Conservation (phyloP, 768 basidiomycete species). For the Tricholoma furcatifolium region DNA sequence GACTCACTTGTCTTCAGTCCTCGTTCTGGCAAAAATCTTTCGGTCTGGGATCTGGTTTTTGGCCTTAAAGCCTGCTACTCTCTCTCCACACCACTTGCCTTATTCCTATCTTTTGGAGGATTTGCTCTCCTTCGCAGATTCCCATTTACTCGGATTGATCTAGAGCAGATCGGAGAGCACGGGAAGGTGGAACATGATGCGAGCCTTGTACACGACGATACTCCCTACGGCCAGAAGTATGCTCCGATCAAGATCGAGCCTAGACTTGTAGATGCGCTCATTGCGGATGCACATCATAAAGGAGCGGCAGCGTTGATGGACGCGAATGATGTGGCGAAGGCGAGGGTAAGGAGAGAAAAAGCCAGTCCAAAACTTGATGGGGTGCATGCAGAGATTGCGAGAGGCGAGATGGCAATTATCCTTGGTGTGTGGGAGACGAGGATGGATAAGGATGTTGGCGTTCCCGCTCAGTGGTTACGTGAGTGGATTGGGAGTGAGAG, state of each 20-base stretch:
- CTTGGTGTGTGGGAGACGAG: conserved; percentile 51
- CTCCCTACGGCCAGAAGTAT: conserved; percentile 35
- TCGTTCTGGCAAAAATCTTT: conserved; percentile 52
- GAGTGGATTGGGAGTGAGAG: conserved; percentile 53
- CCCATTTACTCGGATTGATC: conserved; percentile 29
- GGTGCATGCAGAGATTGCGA: conserved; percentile 58
- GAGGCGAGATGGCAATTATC: conserved; percentile 68
- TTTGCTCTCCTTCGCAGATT: conserved; percentile 39
- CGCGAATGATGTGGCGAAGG: conserved; percentile 43
- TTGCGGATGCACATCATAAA: conserved; percentile 30
- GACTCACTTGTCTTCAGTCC: conserved; percentile 31
- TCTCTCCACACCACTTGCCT: conserved; percentile 45
- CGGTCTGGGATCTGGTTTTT: conserved; percentile 34
- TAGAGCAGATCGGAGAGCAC: conserved; percentile 47
- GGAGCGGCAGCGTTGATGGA: conserved; percentile 29
- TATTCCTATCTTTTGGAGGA: conserved; percentile 47
- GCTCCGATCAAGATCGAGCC: conserved; percentile 41
- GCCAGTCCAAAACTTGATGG: conserved; percentile 38
- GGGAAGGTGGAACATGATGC: conserved; percentile 58
- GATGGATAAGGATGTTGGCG: conserved; percentile 36
- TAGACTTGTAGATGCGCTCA: conserved; percentile 36
- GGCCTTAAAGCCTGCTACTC: conserved; percentile 52
- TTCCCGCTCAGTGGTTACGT: conserved; percentile 44
- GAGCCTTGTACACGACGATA: conserved; percentile 54
- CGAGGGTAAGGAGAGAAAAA: conserved; percentile 52